phyloP scores from a whole-genome alignment of 179 eudicot species.

The Vitellaria paradoxa region DNA sequence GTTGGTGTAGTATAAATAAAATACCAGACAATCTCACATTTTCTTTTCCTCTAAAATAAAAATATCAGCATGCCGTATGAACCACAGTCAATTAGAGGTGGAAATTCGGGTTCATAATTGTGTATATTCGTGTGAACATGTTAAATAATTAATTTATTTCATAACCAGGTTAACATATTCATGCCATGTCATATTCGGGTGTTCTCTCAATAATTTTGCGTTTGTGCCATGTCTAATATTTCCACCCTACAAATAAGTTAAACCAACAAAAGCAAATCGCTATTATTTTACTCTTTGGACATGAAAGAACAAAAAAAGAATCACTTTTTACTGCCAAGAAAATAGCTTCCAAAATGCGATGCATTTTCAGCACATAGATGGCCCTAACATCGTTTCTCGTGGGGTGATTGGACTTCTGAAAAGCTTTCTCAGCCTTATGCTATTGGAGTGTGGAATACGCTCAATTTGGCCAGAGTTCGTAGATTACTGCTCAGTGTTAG shows the following conservation, averaged over 20 bases:
- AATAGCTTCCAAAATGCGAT: not conserved
- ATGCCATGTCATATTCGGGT: too few species aligned
- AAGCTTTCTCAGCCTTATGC: too few species aligned
- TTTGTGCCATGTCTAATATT: too few species aligned
- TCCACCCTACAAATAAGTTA: not conserved
- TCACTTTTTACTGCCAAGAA: not conserved
- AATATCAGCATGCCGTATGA: not conserved
- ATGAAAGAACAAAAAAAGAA: not conserved
- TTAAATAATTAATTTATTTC: too few species aligned
- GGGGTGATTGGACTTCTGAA: too few species aligned
- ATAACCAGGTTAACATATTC: too few species aligned
- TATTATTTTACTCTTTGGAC: not conserved
- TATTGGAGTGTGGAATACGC: too few species aligned
- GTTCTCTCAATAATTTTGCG: too few species aligned
- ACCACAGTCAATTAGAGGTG: not conserved
- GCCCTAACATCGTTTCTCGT: not conserved
- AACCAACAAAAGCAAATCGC: not conserved
- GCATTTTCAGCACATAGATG: constrained; percentile 4
- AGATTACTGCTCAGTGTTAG: too few species aligned
- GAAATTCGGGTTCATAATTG: too few species aligned
- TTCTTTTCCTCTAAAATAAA: not conserved
- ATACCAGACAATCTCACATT: not conserved
- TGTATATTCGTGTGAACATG: too few species aligned
- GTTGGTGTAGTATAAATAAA: not conserved
- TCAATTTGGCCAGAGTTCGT: too few species aligned